These are phyloP conservation scores for Bryum argenteum DNA, from an alignment of 225 moss, liverwort and hornwort genomes.

Conservation along the genomic window DNA sequence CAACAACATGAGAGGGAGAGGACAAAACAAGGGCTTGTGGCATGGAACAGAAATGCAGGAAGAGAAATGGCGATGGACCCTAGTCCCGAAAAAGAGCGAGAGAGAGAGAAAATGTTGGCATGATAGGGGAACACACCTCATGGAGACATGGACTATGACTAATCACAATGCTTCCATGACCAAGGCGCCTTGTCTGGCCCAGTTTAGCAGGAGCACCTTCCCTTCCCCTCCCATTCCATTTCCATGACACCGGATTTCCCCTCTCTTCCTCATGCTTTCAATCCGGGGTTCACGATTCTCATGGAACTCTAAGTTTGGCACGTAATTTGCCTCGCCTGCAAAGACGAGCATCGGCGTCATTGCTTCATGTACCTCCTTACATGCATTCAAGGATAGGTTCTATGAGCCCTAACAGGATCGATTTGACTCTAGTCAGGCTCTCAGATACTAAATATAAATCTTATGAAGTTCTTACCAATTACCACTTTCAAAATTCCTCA, in stretches of 20 bases:
- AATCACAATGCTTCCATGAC: constrained; percentile 31
- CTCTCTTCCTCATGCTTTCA: background rate
- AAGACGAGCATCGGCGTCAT: too few species aligned
- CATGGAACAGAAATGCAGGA: constrained; percentile 23
- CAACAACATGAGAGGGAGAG: background rate
- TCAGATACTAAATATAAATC: too few species aligned
- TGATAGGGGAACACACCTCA: constrained; percentile 13
- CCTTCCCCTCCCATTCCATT: background rate
- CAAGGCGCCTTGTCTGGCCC: constrained; percentile 37
- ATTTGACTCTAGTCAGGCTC: too few species aligned
- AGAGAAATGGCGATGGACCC: background rate
- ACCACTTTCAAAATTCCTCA: too few species aligned
- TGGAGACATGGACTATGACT: constrained; percentile 7
- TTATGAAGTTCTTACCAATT: too few species aligned
- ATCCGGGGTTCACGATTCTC: constrained; percentile 7
- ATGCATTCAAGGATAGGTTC: too few species aligned
- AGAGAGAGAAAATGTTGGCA: constrained; percentile 16
- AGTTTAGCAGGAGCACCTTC: constrained; percentile 18
- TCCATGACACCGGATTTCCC: background rate
- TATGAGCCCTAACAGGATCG: too few species aligned
- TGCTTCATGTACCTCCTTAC: too few species aligned
- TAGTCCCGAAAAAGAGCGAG: background rate
- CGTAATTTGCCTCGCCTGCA: too few species aligned
- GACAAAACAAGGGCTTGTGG: background rate
- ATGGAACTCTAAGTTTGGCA: too few species aligned